These are phyloP conservation scores for Pseudogymnoascus sp. DNA, from an alignment of 2,329 filamentous ascomycete species.

Conservation along the genomic window DNA sequence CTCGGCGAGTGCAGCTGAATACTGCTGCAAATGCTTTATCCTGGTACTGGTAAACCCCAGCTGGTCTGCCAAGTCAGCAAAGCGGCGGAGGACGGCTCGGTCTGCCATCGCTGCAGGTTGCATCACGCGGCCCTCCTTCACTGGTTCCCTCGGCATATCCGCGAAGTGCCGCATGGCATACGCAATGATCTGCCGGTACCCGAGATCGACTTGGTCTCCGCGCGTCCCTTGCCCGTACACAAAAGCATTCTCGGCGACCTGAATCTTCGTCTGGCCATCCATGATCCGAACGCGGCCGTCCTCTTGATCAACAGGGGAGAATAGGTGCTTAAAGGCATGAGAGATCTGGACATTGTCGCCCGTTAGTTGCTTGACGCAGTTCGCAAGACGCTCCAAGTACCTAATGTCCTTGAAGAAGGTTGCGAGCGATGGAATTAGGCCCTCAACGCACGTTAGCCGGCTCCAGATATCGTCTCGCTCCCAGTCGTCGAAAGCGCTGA, in stretches of 20 bases:
- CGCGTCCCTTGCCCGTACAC: neutral
- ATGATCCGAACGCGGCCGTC: neutral
- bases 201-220: slow-evolving; percentile 2
- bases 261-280: neutral
- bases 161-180: slow-evolving; percentile 9
- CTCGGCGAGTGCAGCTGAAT: slow-evolving; percentile 2
- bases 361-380: slow-evolving; percentile 6
- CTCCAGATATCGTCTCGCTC: neutral
- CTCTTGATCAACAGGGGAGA: neutral
- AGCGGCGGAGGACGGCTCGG: neutral
- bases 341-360: neutral
- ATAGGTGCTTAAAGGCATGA: neutral
- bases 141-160: slow-evolving; percentile 5
- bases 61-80: slow-evolving; percentile 9
- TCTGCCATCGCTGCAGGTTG: slow-evolving; percentile 10
- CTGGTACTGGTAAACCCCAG: slow-evolving; percentile 7
- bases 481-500: neutral
- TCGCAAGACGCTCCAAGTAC: neutral
- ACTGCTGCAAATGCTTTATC: slow-evolving; percentile 11
- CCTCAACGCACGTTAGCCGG: neutral
- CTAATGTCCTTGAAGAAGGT: neutral
- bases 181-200: slow-evolving; percentile 8
- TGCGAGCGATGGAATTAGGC: neutral
- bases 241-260: slow-evolving; percentile 10
- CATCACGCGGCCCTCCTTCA: slow-evolving; percentile 8